Base-by-base conservation (phyloP, 1,139 yeast genomes). In the Candida sp. region DNA sequence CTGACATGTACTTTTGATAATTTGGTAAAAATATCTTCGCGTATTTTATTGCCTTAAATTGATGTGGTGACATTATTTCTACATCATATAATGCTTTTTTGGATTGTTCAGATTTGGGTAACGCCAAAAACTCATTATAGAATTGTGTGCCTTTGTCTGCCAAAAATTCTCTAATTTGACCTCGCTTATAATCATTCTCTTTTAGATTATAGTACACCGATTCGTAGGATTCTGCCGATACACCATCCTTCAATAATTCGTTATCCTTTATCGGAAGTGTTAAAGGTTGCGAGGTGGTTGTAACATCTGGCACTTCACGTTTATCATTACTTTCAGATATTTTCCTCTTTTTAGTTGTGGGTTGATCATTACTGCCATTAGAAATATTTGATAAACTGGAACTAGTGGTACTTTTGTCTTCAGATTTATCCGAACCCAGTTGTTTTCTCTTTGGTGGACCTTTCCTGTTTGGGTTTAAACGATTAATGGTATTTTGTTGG, bases 181-280 rank as follows among this genome's bases (percentile, higher is more conserved):
- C 63, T 35, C 73, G 75, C 49, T 73, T 75, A 57, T 68, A 80
- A 48, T 77, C 82, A 49, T 74, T 75, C n/a, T 58, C 57, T 41
- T 64, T 59, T 29, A 80, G 57, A 27, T 75, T 73, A 49, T 74
- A 75, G 53, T 75, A 81, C 1, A 75, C 71, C 3, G 80, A 72
- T 42, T 78, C 77, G 49, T 78, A 78, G 1, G 71, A 61, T 45
- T 79, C 83, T 2, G 77, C 70, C 3, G 77, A 56, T 6, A 63
- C 56, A 0, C 77, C 77, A 40, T 67, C 75, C 30, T 64, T 71
- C 19, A 70, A 61, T 38, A 68, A 58, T 38, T 65, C 73, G 49
- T 73, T 72, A 25, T 64, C 68, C 48, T 61, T 62, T 44, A 71
- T 71, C 5, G 74, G 73, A n/a, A 64, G 48, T 5, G 21, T 53